Evolutionary conservation across 2,329 filamentous ascomycete genomes (phyloP).

Genomic region (Penicillium digitatum): DNA sequence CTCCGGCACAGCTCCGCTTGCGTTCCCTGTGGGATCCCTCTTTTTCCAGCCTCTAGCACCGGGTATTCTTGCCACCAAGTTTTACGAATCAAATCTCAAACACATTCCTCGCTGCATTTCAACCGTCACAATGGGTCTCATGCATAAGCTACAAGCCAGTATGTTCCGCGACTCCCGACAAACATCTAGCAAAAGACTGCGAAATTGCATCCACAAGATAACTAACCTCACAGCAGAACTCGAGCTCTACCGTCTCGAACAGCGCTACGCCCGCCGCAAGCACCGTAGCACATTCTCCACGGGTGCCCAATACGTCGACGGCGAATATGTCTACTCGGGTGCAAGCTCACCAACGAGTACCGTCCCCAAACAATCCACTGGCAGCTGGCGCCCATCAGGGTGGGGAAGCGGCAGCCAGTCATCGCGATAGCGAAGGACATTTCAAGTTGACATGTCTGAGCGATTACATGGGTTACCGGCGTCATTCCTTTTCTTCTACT

Average conservation of each 20-base stretch:
- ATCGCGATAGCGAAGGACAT: constrained; percentile 20
- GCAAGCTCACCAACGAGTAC: constrained; percentile 36
- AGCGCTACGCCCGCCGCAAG: constrained; percentile 88
- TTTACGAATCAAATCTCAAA: not conserved
- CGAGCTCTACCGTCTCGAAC: constrained; percentile 91
- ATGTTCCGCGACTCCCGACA: constrained; percentile 25
- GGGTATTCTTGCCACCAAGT: not conserved
- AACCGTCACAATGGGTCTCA: constrained; percentile 45
- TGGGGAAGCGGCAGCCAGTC: constrained; percentile 25
- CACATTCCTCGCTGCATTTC: not conserved
- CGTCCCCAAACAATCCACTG: constrained; percentile 40
- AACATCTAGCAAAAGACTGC: not conserved
- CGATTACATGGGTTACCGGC: constrained; percentile 1
- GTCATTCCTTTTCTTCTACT: constrained; percentile 9
- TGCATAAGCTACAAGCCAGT: constrained; percentile 52
- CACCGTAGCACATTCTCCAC: constrained; percentile 86
- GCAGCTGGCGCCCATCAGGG: constrained; percentile 33
- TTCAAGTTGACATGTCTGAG: constrained; percentile 6
- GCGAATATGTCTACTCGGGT: constrained; percentile 77
- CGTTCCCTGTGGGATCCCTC: constrained; percentile 5
- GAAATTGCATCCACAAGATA: constrained; percentile 27
- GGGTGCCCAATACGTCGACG: constrained; percentile 87
- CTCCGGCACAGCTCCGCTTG: not conserved
- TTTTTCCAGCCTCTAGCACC: not conserved
- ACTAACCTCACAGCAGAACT: constrained; percentile 59